Conservation (phyloP, 2,329 filamentous ascomycete genomes). For the Knufia fluminis region DNA sequence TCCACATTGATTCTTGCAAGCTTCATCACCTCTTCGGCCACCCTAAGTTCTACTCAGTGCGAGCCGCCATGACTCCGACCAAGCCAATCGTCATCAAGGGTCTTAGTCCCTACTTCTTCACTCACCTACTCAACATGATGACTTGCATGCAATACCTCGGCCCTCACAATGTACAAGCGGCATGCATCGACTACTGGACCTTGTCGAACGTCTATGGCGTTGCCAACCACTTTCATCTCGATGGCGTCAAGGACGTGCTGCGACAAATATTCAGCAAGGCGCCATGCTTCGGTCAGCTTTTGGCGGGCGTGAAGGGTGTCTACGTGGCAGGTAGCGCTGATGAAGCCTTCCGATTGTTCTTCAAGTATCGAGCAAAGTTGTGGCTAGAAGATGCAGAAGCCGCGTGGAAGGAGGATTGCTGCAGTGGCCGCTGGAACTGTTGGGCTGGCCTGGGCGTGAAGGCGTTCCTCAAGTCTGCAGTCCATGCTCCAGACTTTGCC, state of each 20-base stretch:
- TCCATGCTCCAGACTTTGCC: not conserved
- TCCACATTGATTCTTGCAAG: no score
- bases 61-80: no score
- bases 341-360: slow-evolving; percentile 28
- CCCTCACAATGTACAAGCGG: no score
- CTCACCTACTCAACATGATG: no score
- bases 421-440: not conserved
- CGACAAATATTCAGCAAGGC: not conserved
- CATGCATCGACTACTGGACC: no score
- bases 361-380: slow-evolving; percentile 29
- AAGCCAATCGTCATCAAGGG: no score
- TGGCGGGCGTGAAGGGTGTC: slow-evolving; percentile 35
- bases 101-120: no score
- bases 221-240: not conserved
- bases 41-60: no score
- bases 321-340: slow-evolving; percentile 32
- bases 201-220: not conserved
- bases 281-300: not conserved
- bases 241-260: not conserved
- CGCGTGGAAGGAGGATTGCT: not conserved
- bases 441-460: not conserved
- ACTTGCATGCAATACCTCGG: no score
- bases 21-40: no score
- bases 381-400: slow-evolving; percentile 25
- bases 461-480: slow-evolving; percentile 16